Base-by-base conservation (phyloP, 2,329 filamentous ascomycete genomes). In the Mycosphaerelloides madeirae region DNA sequence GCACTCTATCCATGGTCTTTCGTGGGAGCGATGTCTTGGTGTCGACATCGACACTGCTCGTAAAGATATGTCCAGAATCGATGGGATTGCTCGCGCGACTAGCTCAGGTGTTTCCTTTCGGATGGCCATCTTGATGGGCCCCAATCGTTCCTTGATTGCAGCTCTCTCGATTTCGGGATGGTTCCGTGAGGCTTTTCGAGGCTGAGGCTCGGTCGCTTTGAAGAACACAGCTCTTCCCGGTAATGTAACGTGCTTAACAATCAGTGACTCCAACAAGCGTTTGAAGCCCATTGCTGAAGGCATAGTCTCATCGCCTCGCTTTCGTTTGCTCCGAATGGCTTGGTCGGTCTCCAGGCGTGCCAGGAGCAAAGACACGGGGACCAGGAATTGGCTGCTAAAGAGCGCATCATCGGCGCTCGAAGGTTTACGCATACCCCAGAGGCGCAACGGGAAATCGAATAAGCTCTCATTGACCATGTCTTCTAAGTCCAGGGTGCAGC, bases 1-100 rank as follows among this genome's bases (percentile, higher is more conserved):
- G 11, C 60, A 57, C 40, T 74, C 68, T 8, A 73, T 58, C 72
- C 72, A 75, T 3, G 70, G 65, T 31, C 57, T 60, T 48, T 73
- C 70, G 6, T 62, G 56, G 8, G 64, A 53, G 16, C 63, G 66
- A 44, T 65, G 63, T 43, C 65, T 68, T 7, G 67, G 65, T 3
- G 66, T 71, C 14, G 61, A 62, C 3, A 63, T 64, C 18, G 67
- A 63, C 5, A 65, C 66, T 22, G 63, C 66, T 29, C 68, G 65
- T 7, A 74, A 60, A 4, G 65, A 63, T 29, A 74, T 49, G 33
- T 70, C 64, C 3, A 74, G 56, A 13, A 75, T 47, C 5, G 46
- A 18, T 2, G 56, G 50, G 9, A 64, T 12, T 7, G 49, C 31
- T 3, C 41, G 32, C 15, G 50, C 28, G 13, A 43, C 13, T 5